Base-by-base conservation (phyloP, 805 yeast species). In the Yarrowia deformans region DNA sequence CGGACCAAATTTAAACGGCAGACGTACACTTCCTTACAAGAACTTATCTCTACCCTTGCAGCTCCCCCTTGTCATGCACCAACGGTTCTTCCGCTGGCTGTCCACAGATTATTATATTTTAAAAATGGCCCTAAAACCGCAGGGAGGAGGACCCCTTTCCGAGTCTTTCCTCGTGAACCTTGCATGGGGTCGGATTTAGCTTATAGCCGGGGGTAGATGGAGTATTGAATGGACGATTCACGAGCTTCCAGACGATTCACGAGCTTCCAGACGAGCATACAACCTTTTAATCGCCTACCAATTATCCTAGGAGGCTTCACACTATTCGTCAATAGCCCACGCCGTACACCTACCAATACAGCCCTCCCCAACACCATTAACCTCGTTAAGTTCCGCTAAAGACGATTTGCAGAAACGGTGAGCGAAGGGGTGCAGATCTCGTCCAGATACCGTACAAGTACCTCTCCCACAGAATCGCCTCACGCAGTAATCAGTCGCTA, bases 131-230 rank as follows among this genome's bases (percentile, higher is more conserved):
- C 42, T 35, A 54, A 54, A 19, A 3, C 23, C 42, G 29, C 29
- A 39, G 35, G 29, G 23, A 16, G n/a, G 2, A 37, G 29, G 34
- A 39, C 45, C 45, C 60, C 60, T 39, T 19, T 39, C 35, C 45
- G 39, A 35, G 60, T 54, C 60, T 39, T 19, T 39, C 35, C 45
- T 54, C 45, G 60, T 54, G 60, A 35, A 54, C 60, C 60, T 54
- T 54, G 60, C 60, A 54, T 34, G 2, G 19, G 16, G 32, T 54
- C 45, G 60, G 60, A 19, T 19, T 54, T 54, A 54, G 45, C 45
- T 54, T 39, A 54, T 10, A 8, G 60, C 60, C 60, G 45, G 13
- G 39, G n/a, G 19, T 12, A 10, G 13, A 39, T 12, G 37, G 37
- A 34, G n/a, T n/a, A n/a, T n/a, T n/a, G n/a, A n/a, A n/a, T n/a